These are phyloP conservation scores for Euphorbia celastroides DNA, from an alignment of 441 rosid genomes.

Conservation along the genomic window DNA sequence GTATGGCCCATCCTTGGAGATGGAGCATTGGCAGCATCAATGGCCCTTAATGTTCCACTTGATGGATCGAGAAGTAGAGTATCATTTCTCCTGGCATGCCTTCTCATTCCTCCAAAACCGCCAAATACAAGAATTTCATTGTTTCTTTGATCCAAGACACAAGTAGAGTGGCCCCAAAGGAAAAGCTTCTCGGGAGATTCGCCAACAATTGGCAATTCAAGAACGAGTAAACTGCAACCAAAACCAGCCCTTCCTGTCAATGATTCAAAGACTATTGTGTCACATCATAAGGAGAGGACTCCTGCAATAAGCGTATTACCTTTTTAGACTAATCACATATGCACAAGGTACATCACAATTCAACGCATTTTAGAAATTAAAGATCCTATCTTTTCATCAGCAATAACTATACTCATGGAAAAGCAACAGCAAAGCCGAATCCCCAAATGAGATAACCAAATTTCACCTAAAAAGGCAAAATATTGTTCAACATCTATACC, in stretches of 20 bases:
- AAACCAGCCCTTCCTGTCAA: conserved; percentile 59
- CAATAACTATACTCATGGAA: background rate
- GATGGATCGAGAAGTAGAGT: conserved; percentile 57
- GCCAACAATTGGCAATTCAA: conserved; percentile 41
- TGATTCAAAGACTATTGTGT: conserved; percentile 65
- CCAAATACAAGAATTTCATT: conserved; percentile 55
- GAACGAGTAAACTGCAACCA: conserved; percentile 31
- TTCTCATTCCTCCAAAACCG: conserved; percentile 93
- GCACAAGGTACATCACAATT: background rate
- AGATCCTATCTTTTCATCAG: background rate
- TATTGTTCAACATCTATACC: background rate
- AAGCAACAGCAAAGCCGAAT: background rate
- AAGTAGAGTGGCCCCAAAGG: conserved; percentile 89
- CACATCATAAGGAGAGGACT: conserved; percentile 46
- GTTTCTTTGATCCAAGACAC: conserved; percentile 31
- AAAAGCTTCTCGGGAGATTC: conserved; percentile 74
- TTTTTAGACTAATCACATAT: conserved; percentile 4
- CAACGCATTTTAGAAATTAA: background rate
- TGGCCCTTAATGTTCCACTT: conserved; percentile 37
- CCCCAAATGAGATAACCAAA: background rate
- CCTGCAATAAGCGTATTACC: conserved; percentile 54
- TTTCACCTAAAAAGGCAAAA: background rate
- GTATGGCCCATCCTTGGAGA: conserved; percentile 84
- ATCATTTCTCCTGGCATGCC: conserved; percentile 82
- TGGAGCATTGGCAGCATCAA: conserved; percentile 42